Base-by-base conservation (phyloP, 768 basidiomycete species). In the Lactifluus volemus region DNA sequence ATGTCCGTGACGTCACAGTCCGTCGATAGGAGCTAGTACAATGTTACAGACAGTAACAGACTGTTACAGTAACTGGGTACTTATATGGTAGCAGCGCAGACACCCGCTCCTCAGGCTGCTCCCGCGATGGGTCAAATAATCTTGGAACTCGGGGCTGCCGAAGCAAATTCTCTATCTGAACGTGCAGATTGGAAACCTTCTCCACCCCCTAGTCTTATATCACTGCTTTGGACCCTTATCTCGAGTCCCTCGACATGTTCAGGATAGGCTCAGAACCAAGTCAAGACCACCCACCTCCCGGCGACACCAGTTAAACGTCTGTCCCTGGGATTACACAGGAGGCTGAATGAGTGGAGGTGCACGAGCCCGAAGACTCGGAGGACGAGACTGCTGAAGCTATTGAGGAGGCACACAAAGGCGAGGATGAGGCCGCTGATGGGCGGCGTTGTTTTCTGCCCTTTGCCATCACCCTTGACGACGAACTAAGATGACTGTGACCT, bases 341-440 rank as follows among this genome's bases (percentile, higher is more conserved):
- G 21, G 38, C 25, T 5, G 53, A 55, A 19, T 50, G 29, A 39
- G 54, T 11, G 1, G 34, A 11, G 11, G 49, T 15, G 14, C 42
- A 34, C 7, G 59, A 48, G 14, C 42, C 39, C 14, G 45, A 44
- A n/a, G n/a, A n/a, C n/a, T n/a, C n/a, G 8, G 53, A 60, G 19
- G 64, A 60, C 38, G 53, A 63, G 25, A 53, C 54, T 4, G 41
- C 49, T 14, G 44, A 21, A 19, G 29, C 29, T 34, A 53, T 52
- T 41, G 41, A 41, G 10, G 70, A 70, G 21, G 73, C 72, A 30
- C 81, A 78, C 51, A 79, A 81, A 47, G 82, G 73, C 32, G 81
- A 79, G 53, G 79, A 81, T 42, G 82, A 81, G 42, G 82, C 81
- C 17, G 83, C 77, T 2, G 78, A 82, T 38, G 78, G 79, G 45